These are phyloP conservation scores for Ammopiptanthus mongolicus DNA, from an alignment of 306 rosid species.

Conservation along the genomic window DNA sequence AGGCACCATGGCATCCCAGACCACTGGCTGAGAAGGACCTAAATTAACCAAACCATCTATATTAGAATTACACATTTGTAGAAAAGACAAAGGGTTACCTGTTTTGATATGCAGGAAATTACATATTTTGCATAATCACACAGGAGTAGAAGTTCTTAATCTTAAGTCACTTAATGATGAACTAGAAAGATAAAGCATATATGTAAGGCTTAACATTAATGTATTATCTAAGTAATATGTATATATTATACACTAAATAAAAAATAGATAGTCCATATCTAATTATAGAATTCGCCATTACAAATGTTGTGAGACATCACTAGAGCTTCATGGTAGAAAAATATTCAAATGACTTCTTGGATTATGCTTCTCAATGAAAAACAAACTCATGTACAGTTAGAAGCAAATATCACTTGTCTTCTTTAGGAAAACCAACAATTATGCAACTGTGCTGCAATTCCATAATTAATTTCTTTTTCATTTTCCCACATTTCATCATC, in stretches of 20 bases:
- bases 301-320: not conserved
- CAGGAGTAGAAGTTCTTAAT: not conserved
- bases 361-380: not conserved
- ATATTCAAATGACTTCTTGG: not conserved
- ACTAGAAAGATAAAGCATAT: constrained; percentile 5
- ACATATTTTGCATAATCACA: not conserved
- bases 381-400: not conserved
- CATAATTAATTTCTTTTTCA: not conserved
- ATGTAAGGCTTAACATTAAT: not conserved
- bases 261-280: not conserved
- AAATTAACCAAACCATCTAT: constrained; percentile 21
- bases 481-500: not conserved
- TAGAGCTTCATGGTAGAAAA: constrained; percentile 8
- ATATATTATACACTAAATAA: not conserved
- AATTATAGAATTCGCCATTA: not conserved
- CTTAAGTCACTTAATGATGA: constrained; percentile 1
- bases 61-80: constrained; percentile 13
- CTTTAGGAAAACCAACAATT: constrained; percentile 1
- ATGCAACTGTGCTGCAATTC: not conserved
- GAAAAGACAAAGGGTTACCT: not conserved
- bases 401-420: not conserved
- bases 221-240: not conserved
- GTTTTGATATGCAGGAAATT: not conserved
- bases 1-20: constrained; percentile 90
- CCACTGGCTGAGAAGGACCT: constrained; percentile 93